phyloP scores from a whole-genome alignment of 192 early-diverging fungal species.

The Borealophlyctis nickersoniae region DNA sequence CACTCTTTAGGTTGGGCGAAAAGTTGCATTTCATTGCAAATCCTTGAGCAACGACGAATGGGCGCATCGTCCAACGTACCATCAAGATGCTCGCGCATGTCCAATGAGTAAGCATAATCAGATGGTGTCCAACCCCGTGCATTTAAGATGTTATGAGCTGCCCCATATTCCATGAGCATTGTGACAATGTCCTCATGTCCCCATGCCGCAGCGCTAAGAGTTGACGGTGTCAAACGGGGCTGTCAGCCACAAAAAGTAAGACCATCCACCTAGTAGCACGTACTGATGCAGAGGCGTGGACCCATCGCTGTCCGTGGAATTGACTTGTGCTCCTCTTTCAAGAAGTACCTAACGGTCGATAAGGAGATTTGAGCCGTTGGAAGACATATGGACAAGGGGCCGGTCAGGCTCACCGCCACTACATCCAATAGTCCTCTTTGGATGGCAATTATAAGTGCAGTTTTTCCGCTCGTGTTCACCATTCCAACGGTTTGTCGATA shows the following conservation, averaged over 20 bases:
- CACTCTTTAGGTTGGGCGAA: conserved; percentile 16
- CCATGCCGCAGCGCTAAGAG: conserved; percentile 36
- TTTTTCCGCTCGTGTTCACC: conserved; percentile 44
- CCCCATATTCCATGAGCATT: conserved; percentile 41
- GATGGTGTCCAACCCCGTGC: conserved; percentile 42
- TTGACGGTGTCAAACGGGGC: background rate
- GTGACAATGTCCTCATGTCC: conserved; percentile 43
- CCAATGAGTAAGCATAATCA: conserved; percentile 47
- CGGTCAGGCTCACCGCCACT: conserved; percentile 21
- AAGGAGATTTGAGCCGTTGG: background rate
- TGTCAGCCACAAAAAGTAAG: background rate
- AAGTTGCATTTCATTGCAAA: background rate
- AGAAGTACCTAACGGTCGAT: conserved; percentile 28
- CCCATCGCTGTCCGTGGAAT: conserved; percentile 39
- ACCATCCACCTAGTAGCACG: background rate
- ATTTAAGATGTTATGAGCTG: conserved; percentile 40
- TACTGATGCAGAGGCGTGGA: conserved; percentile 51
- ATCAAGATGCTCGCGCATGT: conserved; percentile 38
- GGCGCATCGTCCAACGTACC: conserved; percentile 12
- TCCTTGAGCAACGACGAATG: background rate
- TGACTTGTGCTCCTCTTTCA: conserved; percentile 42
- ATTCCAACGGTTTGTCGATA: conserved; percentile 37
- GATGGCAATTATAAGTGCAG: conserved; percentile 44
- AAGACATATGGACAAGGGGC: background rate
- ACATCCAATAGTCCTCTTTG: conserved; percentile 30